Evolutionary conservation across 768 basidiomycete genomes (phyloP), one percentile per base, ranked within the genome.

Genomic region (Kwoniella shandongensis): DNA sequence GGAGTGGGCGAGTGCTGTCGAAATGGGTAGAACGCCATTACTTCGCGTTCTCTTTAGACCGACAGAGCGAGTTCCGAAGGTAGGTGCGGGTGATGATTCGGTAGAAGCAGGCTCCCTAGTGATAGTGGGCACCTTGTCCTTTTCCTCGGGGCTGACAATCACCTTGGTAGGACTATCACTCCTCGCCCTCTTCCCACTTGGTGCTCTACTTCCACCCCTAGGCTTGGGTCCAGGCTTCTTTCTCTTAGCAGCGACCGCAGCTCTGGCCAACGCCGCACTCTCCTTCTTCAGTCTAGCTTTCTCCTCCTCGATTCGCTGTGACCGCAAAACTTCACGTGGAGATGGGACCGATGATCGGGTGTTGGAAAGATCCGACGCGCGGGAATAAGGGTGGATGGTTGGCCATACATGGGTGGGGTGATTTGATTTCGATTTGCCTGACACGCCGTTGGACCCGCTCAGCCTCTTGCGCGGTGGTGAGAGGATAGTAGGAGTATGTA

Each of bases 31-130:
- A 1, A 62, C 44, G 22, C 66, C 66, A 6, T 45, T 42, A 23
- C 58, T 61, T 38, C 66, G 44, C 10, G 66, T 67, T 26, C 66
- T 51, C 32, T 67, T 67, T 51, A 67, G 27, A 11, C 55, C 46
- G 20, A 41, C 35, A 22, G 54, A 20, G n/a, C 45, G 41, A 5
- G 29, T 11, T 0, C 39, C 54, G 41, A 48, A 17, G 3, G 42
- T 18, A 20, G 50, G 32, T 36, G 41, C 23, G 4, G 59, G 53
- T 4, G 56, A 27, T 15, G 41, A 49, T 42, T 47, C 51, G 30
- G 29, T 47, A 7, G 59, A 54, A 12, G 54, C 45, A 15, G 59
- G 20, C 22, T 46, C 32, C 12, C 42, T 39, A 11, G 49, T 50
- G 1, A 59, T 44, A 11, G 52, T 54, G 15, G 39, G 44, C 0